Conservation (phyloP, 2,329 filamentous ascomycete genomes). For the Alternaria sp. region DNA sequence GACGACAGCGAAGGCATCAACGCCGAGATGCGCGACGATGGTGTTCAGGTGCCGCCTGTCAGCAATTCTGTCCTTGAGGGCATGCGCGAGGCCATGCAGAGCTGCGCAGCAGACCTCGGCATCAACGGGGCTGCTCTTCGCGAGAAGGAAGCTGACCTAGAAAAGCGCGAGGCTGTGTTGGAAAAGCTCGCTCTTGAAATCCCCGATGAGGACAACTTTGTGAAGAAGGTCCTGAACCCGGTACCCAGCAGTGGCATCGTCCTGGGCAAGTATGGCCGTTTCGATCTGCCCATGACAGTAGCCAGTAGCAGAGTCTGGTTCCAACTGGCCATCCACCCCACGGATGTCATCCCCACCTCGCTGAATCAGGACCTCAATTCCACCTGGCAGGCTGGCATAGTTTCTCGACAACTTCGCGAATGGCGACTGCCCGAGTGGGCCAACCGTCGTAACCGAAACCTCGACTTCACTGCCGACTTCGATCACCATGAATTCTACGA, state of each 20-base stretch:
- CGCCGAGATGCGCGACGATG: conserved; percentile 95
- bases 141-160: conserved; percentile 78
- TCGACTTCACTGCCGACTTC: conserved; percentile 97
- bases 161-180: conserved; percentile 81
- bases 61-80: conserved; percentile 86
- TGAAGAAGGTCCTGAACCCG: conserved; percentile 83
- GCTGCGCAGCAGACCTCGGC: conserved; percentile 79
- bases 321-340: conserved; percentile 89
- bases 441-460: conserved; percentile 85
- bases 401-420: conserved; percentile 89
- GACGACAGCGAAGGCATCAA: conserved; percentile 95
- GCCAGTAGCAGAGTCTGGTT: conserved; percentile 93
- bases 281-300: conserved; percentile 77
- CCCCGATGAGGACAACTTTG: conserved; percentile 81
- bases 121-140: conserved; percentile 71
- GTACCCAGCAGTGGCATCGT: conserved; percentile 78
- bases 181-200: conserved; percentile 86
- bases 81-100: conserved; percentile 81
- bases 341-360: conserved; percentile 79
- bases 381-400: conserved; percentile 92
- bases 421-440: conserved; percentile 98
- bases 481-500: conserved; percentile 90
- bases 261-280: conserved; percentile 76
- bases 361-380: conserved; percentile 75
- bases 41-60: conserved; percentile 74